Evolutionary conservation across 352 stramenopile species (phyloP).

Genomic region (Phytopythium montanum): DNA sequence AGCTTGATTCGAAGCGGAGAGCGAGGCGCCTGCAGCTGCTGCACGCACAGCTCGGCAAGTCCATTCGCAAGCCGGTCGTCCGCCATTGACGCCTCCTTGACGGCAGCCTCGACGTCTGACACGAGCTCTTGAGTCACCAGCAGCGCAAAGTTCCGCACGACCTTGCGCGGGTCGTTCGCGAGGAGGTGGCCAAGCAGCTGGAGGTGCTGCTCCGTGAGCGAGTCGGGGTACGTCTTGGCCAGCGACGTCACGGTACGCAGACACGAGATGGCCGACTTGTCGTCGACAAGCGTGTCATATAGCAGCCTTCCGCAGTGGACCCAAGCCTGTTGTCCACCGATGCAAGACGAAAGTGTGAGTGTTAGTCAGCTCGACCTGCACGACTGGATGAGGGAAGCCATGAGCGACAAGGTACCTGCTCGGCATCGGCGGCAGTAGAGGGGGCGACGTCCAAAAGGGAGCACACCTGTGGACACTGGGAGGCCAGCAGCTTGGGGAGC

Average conservation of each 20-base stretch:
- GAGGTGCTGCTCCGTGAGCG: slow-evolving; percentile 20
- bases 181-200: slow-evolving; percentile 30
- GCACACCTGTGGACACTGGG: slow-evolving; percentile 12
- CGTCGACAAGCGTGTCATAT: slow-evolving; percentile 33
- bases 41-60: slow-evolving; percentile 2
- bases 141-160: slow-evolving; percentile 31
- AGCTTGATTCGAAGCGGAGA: slow-evolving; percentile 19
- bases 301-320: slow-evolving; percentile 28
- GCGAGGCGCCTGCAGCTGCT: not conserved
- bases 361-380: not conserved
- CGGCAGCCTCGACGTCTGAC: not conserved
- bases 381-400: no score
- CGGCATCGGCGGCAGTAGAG: slow-evolving; percentile 17
- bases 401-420: slow-evolving; percentile 3
- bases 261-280: slow-evolving; percentile 25
- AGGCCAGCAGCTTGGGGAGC: slow-evolving; percentile 13
- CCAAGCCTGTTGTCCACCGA: slow-evolving; percentile 29
- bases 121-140: slow-evolving; percentile 28
- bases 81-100: not conserved
- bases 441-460: slow-evolving; percentile 21
- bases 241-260: slow-evolving; percentile 32
- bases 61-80: slow-evolving; percentile 12
- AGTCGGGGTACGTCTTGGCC: slow-evolving; percentile 12
- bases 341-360: not conserved
- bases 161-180: slow-evolving; percentile 21